Base-by-base conservation (phyloP, 1,284 basidiomycete genomes). In the Pseudozyma hubeiensis region DNA sequence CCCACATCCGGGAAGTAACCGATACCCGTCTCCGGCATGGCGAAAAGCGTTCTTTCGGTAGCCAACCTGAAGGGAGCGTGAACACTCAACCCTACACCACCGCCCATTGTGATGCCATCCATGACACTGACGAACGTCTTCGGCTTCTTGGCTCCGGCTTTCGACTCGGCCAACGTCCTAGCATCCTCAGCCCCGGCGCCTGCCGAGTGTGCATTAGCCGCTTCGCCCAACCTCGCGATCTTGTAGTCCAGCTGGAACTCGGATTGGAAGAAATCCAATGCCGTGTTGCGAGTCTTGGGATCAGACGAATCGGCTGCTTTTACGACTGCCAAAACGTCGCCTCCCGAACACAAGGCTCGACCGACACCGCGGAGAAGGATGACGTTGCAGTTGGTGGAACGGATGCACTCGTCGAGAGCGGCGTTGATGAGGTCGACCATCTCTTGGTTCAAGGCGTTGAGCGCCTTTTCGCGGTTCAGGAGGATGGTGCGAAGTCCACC, bases 211-310 rank as follows among this genome's bases (percentile, higher is more conserved):
- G 86, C 62, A 37, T 64, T 61, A 43, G 69, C 64, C 7, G 64
- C 64, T 31, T 76, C 70, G 7, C 74, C 77, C 8, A 81, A 63
- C 1, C 89, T 88, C 6, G 93, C 92, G 57, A 99, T 87, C 55
- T 90, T 87, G 85, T 92, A 93, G 87, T 98, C 93, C 80, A 96
- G 87, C 83, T 93, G 91, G 83, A 97, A 98, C 91, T 99, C 97
- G 82, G 89, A 88, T 85, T 91, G 90, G 88, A 99, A 99, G 86
- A 94, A 99, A 17, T 90, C 87, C 58, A 93, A 86, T 11, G 93
- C 91, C 47, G 87, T 85, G 6, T 87, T 85, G 58, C 90, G 34
- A 47, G 78, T 41, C 46, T 52, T 47, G 43, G 64, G 37, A 61
- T 79, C 66, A 62, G 61, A 7, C 6, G 75, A 59, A 74, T 71